Evolutionary conservation across 768 basidiomycete genomes (phyloP).

Genomic region (Leccinellum rugosiceps): DNA sequence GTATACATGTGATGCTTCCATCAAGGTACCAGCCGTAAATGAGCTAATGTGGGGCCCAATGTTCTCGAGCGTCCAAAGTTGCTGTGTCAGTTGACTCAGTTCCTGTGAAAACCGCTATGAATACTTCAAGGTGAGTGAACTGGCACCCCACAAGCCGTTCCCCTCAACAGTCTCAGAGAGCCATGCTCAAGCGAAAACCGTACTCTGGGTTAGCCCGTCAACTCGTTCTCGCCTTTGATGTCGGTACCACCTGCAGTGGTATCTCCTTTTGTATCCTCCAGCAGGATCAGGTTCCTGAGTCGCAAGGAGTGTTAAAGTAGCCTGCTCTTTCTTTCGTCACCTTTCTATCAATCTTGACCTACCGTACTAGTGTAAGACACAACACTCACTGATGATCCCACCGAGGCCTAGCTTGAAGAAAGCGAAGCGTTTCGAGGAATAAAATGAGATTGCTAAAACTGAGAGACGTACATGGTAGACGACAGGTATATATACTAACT

Average conservation of each 20-base stretch:
- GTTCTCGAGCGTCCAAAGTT: neutral
- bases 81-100: no score
- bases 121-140: neutral
- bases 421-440: no score
- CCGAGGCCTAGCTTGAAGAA: no score
- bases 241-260: neutral
- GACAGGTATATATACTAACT: no score
- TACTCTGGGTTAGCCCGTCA: constrained; percentile 33
- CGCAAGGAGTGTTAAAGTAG: neutral
- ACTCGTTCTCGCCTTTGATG: constrained; percentile 36
- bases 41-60: neutral
- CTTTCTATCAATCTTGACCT: neutral
- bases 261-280: neutral
- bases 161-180: neutral
- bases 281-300: neutral
- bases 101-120: neutral
- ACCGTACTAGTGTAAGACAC: no score
- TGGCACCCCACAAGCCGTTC: neutral
- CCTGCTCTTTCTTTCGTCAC: neutral
- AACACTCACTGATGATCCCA: no score
- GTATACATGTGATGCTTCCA: neutral
- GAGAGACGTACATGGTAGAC: no score
- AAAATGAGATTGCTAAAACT: no score
- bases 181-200: constrained; percentile 30
- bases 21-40: neutral